phyloP scores from a whole-genome alignment of 768 basidiomycete genomes.

The Russula virescens region DNA sequence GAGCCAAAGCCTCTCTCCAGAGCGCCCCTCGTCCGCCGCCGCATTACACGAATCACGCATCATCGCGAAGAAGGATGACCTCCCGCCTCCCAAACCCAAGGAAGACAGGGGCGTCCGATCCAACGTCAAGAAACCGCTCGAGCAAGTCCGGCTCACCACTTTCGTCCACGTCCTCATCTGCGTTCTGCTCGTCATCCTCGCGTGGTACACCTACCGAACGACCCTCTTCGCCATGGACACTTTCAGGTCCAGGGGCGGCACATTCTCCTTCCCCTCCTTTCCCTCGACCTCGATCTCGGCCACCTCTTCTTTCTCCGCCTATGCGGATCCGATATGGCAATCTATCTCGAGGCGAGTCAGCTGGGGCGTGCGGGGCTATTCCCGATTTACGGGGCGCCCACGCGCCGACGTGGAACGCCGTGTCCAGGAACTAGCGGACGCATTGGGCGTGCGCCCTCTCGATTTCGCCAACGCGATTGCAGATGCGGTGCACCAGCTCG shows the following conservation, averaged over 20 bases:
- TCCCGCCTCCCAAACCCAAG: slow-evolving; percentile 4
- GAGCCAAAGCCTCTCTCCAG: slow-evolving; percentile 7
- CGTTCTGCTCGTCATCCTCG: slow-evolving; percentile 2
- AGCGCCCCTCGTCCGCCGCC: neutral
- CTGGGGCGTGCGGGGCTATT: neutral
- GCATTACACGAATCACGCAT: neutral
- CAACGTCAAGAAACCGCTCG: slow-evolving; percentile 10
- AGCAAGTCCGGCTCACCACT: neutral
- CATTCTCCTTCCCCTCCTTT: neutral
- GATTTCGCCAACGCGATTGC: slow-evolving; percentile 63
- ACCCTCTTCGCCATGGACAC: slow-evolving; percentile 5
- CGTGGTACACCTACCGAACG: slow-evolving; percentile 16
- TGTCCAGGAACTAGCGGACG: slow-evolving; percentile 54
- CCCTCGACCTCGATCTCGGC: too few species aligned
- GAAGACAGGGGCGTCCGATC: slow-evolving; percentile 7
- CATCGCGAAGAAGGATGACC: slow-evolving; percentile 8
- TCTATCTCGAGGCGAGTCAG: neutral
- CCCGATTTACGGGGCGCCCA: neutral
- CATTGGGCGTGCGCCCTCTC: slow-evolving; percentile 53
- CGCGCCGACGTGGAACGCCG: slow-evolving; percentile 42
- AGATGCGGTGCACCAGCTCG: slow-evolving; percentile 49
- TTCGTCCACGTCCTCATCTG: slow-evolving; percentile 14
- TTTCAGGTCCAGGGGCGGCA: neutral
- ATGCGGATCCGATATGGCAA: neutral
- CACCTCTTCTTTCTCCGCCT: neutral